A percentile compares a stretch with the other conserved stretches of the same genome.
Conservation (phyloP, 768 basidiomycete species). For the Sporobolomyces roseus region DNA sequence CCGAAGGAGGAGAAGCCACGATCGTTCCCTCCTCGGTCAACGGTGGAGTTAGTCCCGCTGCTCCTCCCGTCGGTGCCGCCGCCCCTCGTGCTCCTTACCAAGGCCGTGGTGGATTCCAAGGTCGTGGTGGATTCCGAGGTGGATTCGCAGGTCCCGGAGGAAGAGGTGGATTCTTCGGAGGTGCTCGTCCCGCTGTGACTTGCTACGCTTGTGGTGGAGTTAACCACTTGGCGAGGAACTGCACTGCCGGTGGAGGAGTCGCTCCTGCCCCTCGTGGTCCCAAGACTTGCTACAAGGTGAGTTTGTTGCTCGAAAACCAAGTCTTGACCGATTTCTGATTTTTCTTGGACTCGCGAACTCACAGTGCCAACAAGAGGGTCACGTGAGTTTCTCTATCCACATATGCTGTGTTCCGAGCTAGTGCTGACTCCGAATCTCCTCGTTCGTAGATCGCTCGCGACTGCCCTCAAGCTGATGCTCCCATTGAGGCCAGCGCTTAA, state of each 20-base stretch:
- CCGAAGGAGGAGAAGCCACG: slow-evolving; percentile 7
- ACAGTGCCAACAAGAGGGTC: slow-evolving; percentile 32
- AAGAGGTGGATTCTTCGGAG: slow-evolving; percentile 15
- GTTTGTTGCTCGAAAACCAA: too few species aligned
- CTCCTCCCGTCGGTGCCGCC: not conserved
- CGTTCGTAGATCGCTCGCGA: slow-evolving; percentile 31
- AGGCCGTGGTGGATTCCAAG: slow-evolving; percentile 8
- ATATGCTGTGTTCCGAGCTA: not conserved
- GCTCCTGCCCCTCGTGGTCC: slow-evolving; percentile 4
- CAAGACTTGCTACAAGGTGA: slow-evolving; percentile 25
- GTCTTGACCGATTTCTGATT: not conserved
- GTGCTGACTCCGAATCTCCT: not conserved
- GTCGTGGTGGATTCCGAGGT: slow-evolving; percentile 23
- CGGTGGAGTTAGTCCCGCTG: not conserved
- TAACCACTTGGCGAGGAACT: slow-evolving; percentile 23
- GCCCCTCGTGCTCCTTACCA: not conserved
- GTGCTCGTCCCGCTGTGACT: slow-evolving; percentile 3
- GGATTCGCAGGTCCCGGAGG: slow-evolving; percentile 30
- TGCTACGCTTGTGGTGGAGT: slow-evolving; percentile 36
- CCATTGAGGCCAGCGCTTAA: slow-evolving; percentile 27
- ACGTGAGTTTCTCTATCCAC: slow-evolving; percentile 13
- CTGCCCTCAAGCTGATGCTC: slow-evolving; percentile 28
- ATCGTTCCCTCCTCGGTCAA: slow-evolving; percentile 22
- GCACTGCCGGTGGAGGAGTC: slow-evolving; percentile 18
- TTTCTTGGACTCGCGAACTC: not conserved